These are phyloP conservation scores for Ascochyta clinopodiicola DNA, from an alignment of 2,329 filamentous ascomycete species.

Conservation along the genomic window DNA sequence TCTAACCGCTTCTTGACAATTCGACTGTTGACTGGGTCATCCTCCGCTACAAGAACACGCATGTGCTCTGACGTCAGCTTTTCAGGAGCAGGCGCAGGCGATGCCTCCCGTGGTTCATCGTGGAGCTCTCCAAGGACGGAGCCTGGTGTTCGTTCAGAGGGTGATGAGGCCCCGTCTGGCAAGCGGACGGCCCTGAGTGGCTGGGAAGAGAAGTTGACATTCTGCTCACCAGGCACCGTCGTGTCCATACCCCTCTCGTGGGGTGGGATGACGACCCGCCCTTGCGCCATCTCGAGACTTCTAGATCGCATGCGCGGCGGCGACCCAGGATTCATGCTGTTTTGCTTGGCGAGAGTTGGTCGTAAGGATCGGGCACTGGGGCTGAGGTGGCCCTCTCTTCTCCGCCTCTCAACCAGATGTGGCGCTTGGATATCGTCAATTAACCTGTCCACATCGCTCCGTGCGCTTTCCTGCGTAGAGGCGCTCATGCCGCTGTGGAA, in stretches of 20 bases:
- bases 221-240: conserved; percentile 48
- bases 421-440: conserved; percentile 75
- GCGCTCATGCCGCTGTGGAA: conserved; percentile 53
- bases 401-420: conserved; percentile 34
- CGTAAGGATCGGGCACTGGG: conserved; percentile 32
- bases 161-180: conserved; percentile 49
- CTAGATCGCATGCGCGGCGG: conserved; percentile 29
- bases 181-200: conserved; percentile 56
- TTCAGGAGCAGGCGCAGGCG: conserved; percentile 15
- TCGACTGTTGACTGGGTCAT: conserved; percentile 85
- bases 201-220: conserved; percentile 49
- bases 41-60: conserved; percentile 80
- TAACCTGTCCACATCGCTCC: conserved; percentile 71
- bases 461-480: conserved; percentile 52
- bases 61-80: conserved; percentile 55
- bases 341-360: conserved; percentile 35
- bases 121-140: conserved; percentile 40
- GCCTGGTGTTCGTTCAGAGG: conserved; percentile 24
- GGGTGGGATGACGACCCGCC: conserved; percentile 24
- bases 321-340: conserved; percentile 27
- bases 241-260: conserved; percentile 54
- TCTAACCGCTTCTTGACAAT: conserved; percentile 82
- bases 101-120: conserved; percentile 22
- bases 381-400: conserved; percentile 29
- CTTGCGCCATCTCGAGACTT: conserved; percentile 32